Evolutionary conservation across 179 eudicot genomes (phyloP).

Genomic region (Monotropa hypopitys): DNA sequence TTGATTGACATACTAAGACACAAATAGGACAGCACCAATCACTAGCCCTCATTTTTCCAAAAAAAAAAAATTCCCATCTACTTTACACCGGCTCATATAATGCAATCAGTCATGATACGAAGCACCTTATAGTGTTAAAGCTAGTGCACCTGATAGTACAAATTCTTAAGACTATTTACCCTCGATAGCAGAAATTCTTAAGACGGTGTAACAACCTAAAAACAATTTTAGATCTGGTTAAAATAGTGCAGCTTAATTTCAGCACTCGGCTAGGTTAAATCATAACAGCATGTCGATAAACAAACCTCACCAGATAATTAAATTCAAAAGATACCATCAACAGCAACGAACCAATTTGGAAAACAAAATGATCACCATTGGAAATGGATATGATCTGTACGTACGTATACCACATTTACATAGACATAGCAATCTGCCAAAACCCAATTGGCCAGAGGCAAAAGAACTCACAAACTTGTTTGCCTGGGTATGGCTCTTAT

Average conservation of each 20-base stretch:
- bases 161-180: neutral
- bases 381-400: neutral
- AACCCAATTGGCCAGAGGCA: neutral
- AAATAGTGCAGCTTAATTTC: neutral
- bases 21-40: neutral
- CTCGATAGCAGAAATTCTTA: neutral
- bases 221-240: neutral
- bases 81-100: neutral
- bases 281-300: neutral
- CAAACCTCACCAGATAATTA: neutral
- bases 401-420: neutral
- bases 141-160: neutral
- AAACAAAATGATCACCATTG: neutral
- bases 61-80: neutral
- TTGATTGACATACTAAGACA: neutral
- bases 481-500: too few relatives aligned
- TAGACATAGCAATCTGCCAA: neutral
- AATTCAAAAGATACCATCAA: neutral
- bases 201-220: neutral
- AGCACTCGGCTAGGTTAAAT: neutral
- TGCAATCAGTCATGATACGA: neutral
- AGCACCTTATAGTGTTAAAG: neutral
- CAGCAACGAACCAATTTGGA: neutral
- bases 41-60: neutral
- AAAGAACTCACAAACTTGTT: neutral